These are phyloP conservation scores for Saitozyma sp. DNA, from an alignment of 768 basidiomycete species.

Conservation along the genomic window DNA sequence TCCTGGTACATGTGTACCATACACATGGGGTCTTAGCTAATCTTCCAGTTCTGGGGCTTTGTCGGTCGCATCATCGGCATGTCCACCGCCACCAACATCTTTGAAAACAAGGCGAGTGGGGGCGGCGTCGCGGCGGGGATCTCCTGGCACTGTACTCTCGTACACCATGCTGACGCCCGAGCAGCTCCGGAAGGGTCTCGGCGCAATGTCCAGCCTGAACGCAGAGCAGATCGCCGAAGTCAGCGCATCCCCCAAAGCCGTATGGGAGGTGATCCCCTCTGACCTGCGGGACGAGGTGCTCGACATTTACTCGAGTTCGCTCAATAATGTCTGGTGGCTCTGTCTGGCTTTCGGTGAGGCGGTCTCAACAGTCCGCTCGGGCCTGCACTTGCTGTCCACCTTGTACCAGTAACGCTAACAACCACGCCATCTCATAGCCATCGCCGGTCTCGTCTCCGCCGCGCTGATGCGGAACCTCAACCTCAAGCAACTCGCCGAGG, in stretches of 20 bases:
- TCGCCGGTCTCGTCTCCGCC: slow-evolving; percentile 1
- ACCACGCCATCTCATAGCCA: no score
- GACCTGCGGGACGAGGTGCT: slow-evolving; percentile 4
- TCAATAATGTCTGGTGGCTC: slow-evolving; percentile 26
- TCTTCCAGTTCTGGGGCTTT: slow-evolving; percentile 21
- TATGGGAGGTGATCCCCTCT: slow-evolving; percentile 16
- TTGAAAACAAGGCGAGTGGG: slow-evolving; percentile 36
- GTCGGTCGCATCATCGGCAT: slow-evolving; percentile 33
- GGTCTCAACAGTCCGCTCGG: no score
- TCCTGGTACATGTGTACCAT: no score
- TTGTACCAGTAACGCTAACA: no score
- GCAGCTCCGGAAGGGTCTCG: slow-evolving; percentile 17
- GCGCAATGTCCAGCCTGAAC: slow-evolving; percentile 9
- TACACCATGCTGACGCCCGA: not conserved
- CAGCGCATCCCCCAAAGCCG: slow-evolving; percentile 10
- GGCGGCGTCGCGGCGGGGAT: no score
- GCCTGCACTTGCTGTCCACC: no score
- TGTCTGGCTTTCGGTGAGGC: slow-evolving; percentile 17
- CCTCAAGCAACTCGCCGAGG: slow-evolving; percentile 18
- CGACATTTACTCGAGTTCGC: slow-evolving; percentile 13
- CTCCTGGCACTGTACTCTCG: not conserved
- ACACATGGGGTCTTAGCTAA: not conserved
- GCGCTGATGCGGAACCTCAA: slow-evolving; percentile 20
- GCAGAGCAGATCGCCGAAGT: slow-evolving; percentile 3
- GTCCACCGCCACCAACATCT: slow-evolving; percentile 36